These are phyloP conservation scores for Durusdinium trenchii DNA, from an alignment of 73 alveolate species.

Conservation along the genomic window DNA sequence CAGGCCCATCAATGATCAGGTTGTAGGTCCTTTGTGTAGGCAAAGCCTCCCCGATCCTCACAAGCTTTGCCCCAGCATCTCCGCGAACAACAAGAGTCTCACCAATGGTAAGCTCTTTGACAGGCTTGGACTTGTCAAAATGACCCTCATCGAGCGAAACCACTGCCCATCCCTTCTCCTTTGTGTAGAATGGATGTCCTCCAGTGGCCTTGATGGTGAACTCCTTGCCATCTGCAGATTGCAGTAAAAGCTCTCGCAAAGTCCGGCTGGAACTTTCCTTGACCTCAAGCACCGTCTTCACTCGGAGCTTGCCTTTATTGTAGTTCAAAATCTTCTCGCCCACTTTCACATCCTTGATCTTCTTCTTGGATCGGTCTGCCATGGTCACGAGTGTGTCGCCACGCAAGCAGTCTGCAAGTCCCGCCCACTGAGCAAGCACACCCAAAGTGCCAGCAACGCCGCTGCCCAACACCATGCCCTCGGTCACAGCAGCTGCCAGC, in stretches of 20 bases:
- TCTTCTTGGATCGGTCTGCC: conserved; percentile 58
- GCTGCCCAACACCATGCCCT: background rate
- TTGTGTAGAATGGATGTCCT: conserved; percentile 46
- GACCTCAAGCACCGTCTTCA: conserved; percentile 38
- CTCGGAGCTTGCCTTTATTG: conserved; percentile 8
- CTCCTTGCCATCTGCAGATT: background rate
- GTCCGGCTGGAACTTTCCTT: background rate
- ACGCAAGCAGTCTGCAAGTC: conserved; percentile 53
- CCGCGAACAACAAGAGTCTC: conserved; percentile 15
- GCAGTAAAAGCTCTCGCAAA: background rate
- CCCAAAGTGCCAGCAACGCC: background rate
- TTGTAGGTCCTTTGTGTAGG: conserved; percentile 1
- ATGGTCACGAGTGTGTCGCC: conserved; percentile 39
- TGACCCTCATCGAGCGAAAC: background rate
- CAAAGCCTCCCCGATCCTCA: background rate
- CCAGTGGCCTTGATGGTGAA: conserved; percentile 37
- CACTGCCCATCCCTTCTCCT: conserved; percentile 41
- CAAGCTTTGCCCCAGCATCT: conserved; percentile 1
- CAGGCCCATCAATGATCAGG: conserved; percentile 18
- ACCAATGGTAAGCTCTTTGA: background rate
- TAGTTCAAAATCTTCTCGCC: conserved; percentile 51
- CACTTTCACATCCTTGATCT: conserved; percentile 31
- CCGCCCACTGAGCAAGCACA: background rate
- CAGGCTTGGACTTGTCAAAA: conserved; percentile 28
- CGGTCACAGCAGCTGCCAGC: background rate